Base-by-base conservation (phyloP, 345 rosid genomes). In the Tarenaya hassleriana region DNA sequence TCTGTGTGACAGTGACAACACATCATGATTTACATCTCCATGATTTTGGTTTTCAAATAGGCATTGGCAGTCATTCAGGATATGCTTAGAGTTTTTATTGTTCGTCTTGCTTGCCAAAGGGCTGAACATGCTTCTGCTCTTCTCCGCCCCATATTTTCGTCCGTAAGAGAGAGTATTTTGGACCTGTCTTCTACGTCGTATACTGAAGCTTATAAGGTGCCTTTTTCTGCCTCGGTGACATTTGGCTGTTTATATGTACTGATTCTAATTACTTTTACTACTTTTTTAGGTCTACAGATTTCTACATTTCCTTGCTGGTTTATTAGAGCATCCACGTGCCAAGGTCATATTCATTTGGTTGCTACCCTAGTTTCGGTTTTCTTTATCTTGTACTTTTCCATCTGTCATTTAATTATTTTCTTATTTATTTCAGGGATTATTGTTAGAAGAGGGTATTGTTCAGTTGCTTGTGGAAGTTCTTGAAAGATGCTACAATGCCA, bases 71-170 rank as follows among this genome's bases (percentile, higher is more conserved):
- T 92, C 68, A 78, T 88, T 63, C 90, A 78, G 73, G 97, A 88
- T 73, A 88, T 92, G 94, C 88, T 92, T 68, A 77, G 94, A 58
- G 86, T 92, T 69, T 89, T 92, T 73, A 74, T 92, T 40, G 60
- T 83, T 65, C 97, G 95, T 18, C 53, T 85, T 61, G 88, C 94
- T 66, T 71, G 68, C 74, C 91, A 77, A 73, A 88, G 79, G 55
- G 65, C 64, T 64, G 90, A 76, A 66, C 75, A 75, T 72, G 97
- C 96, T 56, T 78, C 79, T 32, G 40, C 72, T 34, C 94, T 92
- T 73, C 48, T 92, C 37, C 69, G 69, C 47, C 98, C 98, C 33
- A 76, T 83, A 57, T 78, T 88, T 38, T 73, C 74, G 42, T 79
- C 81, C 73, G 74, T 85, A 39, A 75, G 57, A 50, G 77, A 67